Evolutionary conservation across 345 rosid species (phyloP), one percentile per base, ranked within the genome.

Genomic region (Rhizophora apiculata): DNA sequence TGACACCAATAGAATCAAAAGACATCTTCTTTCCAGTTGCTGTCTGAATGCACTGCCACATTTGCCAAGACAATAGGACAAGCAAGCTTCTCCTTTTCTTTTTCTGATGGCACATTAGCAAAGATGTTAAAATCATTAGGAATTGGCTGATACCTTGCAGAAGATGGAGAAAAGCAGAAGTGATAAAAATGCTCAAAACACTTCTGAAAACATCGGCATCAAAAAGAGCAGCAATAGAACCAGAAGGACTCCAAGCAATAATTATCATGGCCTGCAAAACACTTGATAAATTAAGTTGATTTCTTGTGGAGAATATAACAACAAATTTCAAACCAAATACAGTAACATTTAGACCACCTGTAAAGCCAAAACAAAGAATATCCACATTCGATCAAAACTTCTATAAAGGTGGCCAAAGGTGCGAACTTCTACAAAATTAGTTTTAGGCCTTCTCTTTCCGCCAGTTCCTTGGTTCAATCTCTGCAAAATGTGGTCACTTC

Each of bases 311-410:
- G 32, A 78, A 51, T 63, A 24, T 19, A 8, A 46, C 15, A 11
- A 43, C 1, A 13, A 43, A 6, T 24, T 30, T 74, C 62, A 72
- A 68, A 65, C 34, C 67, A 72, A 52, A 58, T 51, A 19, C 3
- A 43, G 43, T 63, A 72, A 72, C 56, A 19, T 52, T 61, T 65
- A 66, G 34, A 65, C 34, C 67, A 95, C 99, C 92, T 95, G 99
- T 10, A 92, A 87, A 76, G 96, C 87, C 86, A 95, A 61, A 55
- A 83, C 73, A 73, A 92, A 72, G 83, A 95, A 95, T 80, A 95
- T 90, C 99, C 99, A 95, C 99, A 90, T 87, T 43, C 99, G 88
- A 67, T 95, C 99, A 69, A 95, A 95, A 82, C 94, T 92, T 78
- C 99, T 83, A 76, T 73, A 95, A 8, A 95, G 90, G 81, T 95